Percentiles rank a stretch among this genome's conserved stretches.
phyloP scores from a whole-genome alignment of 106 monocot species.

The Apostasia ramifera region DNA sequence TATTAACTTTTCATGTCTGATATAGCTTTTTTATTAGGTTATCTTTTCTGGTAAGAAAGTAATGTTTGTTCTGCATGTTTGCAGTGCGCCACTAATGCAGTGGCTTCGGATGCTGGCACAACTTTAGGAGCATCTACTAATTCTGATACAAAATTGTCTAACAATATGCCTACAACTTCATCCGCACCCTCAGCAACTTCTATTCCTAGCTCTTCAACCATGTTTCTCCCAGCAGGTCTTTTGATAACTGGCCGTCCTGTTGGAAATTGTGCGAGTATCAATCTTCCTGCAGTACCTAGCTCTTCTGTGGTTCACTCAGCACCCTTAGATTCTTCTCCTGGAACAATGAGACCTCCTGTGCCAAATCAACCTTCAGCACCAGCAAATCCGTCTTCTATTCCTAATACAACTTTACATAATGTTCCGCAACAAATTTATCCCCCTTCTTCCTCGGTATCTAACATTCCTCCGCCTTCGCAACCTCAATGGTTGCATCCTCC shows the following conservation, averaged over 20 bases:
- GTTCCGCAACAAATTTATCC: constrained; percentile 39
- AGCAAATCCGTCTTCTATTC: constrained; percentile 32
- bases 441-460: constrained; percentile 26
- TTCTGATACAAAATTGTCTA: constrained; percentile 20
- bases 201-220: constrained; percentile 21
- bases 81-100: constrained; percentile 27
- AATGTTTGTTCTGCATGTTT: constrained; percentile 15
- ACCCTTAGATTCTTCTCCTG: constrained; percentile 20
- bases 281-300: constrained; percentile 13
- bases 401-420: constrained; percentile 23
- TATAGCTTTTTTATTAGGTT: no score
- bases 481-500: constrained; percentile 58
- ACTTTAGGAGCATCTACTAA: constrained; percentile 7
- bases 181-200: constrained; percentile 2
- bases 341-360: constrained; percentile 22
- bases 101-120: constrained; percentile 2
- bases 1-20: no score
- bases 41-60: background rate
- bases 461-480: constrained; percentile 26
- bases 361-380: constrained; percentile 22
- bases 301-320: constrained; percentile 10
- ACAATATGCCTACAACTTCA: constrained; percentile 17
- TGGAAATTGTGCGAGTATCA: constrained; percentile 17
- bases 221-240: constrained; percentile 12
- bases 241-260: constrained; percentile 28